Evolutionary conservation across 306 rosid species (phyloP), one percentile per base, ranked within the genome.

Genomic region (Carpinus viminea): DNA sequence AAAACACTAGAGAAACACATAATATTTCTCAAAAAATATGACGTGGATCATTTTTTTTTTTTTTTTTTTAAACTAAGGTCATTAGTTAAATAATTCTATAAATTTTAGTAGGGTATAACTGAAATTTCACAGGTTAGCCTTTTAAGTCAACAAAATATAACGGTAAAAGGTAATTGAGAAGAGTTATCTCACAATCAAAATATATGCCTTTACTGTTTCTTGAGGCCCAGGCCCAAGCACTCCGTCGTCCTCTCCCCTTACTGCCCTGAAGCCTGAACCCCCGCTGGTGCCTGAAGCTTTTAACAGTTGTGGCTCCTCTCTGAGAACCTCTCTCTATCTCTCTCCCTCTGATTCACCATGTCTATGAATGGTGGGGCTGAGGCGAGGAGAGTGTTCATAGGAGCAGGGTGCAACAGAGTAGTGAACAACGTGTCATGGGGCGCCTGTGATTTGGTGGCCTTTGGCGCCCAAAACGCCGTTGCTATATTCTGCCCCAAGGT

Each of bases 391-490:
- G 86, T 87, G 54, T 95, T 95, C 56, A 87, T 93, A 48, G 99
- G 98, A 84, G 96, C 97, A 47, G 98, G 97, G 6, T 95, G 99
- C 81, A 95, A 95, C 88, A 85, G 94, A 79, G 79, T 93, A 75
- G 98, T 93, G 52, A 93, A 93, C 89, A 95, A 95, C 82, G 94
- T 91, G 26, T 91, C 98, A 0, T 95, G 94, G 94, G 98, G 98
- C 12, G 98, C 98, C 65, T 95, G 86, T 78, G 94, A 91, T 79
- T 86, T 95, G 4, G 88, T 91, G 31, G 88, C 99, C 20, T 95
- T 93, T 73, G 98, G 98, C 26, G 89, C 98, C 77, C 92, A 93
- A 74, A 93, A 95, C 89, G 97, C 97, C 68, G 93, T 93, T 43
- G 93, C 93, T 34, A 84, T 95, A 57, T 95, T 91, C 89, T 91